These are phyloP conservation scores for Penicillium manginii DNA, from an alignment of 495 filamentous ascomycete species.

Conservation along the genomic window DNA sequence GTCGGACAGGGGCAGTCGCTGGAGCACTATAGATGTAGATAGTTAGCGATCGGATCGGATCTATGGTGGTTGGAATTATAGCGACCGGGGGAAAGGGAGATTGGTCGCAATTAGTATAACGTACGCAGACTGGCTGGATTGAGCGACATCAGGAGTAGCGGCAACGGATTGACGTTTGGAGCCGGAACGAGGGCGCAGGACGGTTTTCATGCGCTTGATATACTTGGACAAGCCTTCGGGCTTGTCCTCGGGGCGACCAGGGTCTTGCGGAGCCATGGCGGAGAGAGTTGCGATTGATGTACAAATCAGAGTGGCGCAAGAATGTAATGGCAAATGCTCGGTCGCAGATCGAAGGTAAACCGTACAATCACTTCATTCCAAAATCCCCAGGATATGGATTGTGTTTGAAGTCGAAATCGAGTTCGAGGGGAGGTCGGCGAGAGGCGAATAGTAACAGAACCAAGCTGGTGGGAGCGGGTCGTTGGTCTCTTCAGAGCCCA, in stretches of 20 bases:
- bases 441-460: neutral
- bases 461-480: neutral
- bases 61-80: slow-evolving; percentile 5
- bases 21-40: slow-evolving; percentile 14
- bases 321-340: slow-evolving; percentile 22
- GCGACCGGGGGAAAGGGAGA: slow-evolving; percentile 13
- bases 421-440: neutral
- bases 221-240: slow-evolving; percentile 66
- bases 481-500: neutral
- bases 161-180: slow-evolving; percentile 44
- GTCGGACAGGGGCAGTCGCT: slow-evolving; percentile 21
- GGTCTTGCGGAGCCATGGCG: slow-evolving; percentile 35
- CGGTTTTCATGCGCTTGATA: slow-evolving; percentile 65
- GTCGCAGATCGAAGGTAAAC: slow-evolving; percentile 20
- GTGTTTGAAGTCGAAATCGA: neutral
- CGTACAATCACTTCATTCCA: slow-evolving; percentile 21
- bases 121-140: slow-evolving; percentile 34
- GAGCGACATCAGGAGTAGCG: slow-evolving; percentile 10
- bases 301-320: slow-evolving; percentile 16
- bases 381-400: neutral
- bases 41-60: slow-evolving; percentile 22
- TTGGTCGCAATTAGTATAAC: slow-evolving; percentile 19
- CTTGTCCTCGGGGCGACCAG: slow-evolving; percentile 47
- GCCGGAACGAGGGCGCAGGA: slow-evolving; percentile 56
- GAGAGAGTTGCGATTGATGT: slow-evolving; percentile 5